Conservation (phyloP, 2,329 filamentous ascomycete species). For the Didymosphaeria variabile region DNA sequence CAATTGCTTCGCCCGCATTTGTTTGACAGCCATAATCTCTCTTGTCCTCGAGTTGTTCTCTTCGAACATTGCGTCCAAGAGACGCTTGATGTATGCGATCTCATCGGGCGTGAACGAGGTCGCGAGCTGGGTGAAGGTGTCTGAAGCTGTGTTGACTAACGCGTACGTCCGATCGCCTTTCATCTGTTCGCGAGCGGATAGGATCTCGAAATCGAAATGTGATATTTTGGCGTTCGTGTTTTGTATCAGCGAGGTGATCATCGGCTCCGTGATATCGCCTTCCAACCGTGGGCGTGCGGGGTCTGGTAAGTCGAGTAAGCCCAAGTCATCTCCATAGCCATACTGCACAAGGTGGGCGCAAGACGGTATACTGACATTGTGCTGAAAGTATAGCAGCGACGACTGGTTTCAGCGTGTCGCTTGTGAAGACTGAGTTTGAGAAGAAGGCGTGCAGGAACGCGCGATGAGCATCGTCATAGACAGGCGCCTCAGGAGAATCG, state of each 20-base stretch:
- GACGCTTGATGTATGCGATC: constrained; percentile 85
- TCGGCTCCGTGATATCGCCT: constrained; percentile 72
- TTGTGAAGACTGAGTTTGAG: constrained; percentile 78
- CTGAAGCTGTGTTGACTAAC: constrained; percentile 87
- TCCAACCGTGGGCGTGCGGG: constrained; percentile 59
- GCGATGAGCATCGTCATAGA: constrained; percentile 69
- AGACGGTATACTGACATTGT: constrained; percentile 38
- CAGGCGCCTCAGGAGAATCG: constrained; percentile 25
- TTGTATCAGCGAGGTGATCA: constrained; percentile 74
- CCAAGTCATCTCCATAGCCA: no score
- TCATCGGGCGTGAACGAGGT: constrained; percentile 84
- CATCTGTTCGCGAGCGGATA: constrained; percentile 74
- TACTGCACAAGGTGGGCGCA: no score
- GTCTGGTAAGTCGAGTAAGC: constrained; percentile 24
- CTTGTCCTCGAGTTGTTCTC: constrained; percentile 80
- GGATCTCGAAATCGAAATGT: constrained; percentile 87
- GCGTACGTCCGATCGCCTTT: constrained; percentile 76
- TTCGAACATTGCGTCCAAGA: constrained; percentile 93
- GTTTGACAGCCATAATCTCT: constrained; percentile 83
- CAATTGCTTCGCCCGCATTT: constrained; percentile 80
- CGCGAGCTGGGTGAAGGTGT: constrained; percentile 85
- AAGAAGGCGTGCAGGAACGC: constrained; percentile 92
- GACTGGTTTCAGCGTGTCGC: constrained; percentile 75
- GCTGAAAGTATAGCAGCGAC: constrained; percentile 77
- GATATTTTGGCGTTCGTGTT: constrained; percentile 77